These are phyloP conservation scores for Aspergillus tamarii DNA, from an alignment of 2,329 filamentous ascomycete species.

Conservation along the genomic window DNA sequence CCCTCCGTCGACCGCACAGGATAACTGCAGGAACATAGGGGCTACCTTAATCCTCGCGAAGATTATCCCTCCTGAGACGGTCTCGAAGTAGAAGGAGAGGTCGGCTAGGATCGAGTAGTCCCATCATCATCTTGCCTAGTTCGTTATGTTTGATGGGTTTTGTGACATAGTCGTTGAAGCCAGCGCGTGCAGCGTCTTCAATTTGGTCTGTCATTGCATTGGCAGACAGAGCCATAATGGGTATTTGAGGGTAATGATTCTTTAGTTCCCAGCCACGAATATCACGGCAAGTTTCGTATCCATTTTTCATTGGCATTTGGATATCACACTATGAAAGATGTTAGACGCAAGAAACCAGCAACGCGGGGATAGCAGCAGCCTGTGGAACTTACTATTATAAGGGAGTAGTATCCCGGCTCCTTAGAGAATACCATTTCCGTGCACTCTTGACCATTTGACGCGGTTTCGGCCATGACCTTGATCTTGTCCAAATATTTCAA, in stretches of 20 bases:
- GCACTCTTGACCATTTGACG: constrained; percentile 52
- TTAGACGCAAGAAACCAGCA: not conserved
- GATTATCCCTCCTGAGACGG: constrained; percentile 32
- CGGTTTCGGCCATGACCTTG: constrained; percentile 49
- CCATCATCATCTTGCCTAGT: constrained; percentile 55
- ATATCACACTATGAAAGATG: constrained; percentile 48
- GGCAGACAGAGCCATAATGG: constrained; percentile 54
- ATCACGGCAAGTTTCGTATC: constrained; percentile 52
- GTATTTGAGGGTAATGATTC: constrained; percentile 50
- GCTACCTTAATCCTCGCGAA: constrained; percentile 17
- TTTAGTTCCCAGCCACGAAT: constrained; percentile 51
- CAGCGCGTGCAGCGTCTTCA: constrained; percentile 49
- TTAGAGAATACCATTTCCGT: constrained; percentile 52
- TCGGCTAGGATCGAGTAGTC: constrained; percentile 46
- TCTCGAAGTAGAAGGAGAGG: constrained; percentile 49
- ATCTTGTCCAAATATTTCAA: constrained; percentile 53
- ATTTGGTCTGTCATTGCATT: constrained; percentile 56
- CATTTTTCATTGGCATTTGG: constrained; percentile 55
- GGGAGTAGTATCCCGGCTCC: constrained; percentile 51
- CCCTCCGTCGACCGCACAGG: not conserved
- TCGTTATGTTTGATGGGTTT: constrained; percentile 55
- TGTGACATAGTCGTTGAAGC: constrained; percentile 55
- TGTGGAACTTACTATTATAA: constrained; percentile 48
- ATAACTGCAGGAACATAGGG: constrained; percentile 5
- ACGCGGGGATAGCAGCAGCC: not conserved